Conservation (phyloP, 257 asterid species). For the Capsicum rhomboideum region DNA sequence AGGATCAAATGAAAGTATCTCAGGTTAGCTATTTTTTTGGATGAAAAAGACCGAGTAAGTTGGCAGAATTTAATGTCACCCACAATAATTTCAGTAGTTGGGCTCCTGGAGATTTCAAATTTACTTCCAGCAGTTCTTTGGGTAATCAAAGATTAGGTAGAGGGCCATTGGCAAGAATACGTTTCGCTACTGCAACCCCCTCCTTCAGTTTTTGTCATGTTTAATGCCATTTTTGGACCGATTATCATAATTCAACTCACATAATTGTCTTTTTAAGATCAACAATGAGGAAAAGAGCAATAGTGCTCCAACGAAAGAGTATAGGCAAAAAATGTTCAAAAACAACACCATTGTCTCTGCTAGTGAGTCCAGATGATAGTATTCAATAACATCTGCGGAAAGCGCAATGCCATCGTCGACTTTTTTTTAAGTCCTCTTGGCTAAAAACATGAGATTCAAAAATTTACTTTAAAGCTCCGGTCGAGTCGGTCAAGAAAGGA, state of each 20-base stretch:
- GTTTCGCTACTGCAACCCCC: constrained; percentile 27
- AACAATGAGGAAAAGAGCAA: neutral
- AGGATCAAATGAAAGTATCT: too few relatives aligned
- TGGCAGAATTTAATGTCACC: too few relatives aligned
- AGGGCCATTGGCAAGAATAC: constrained; percentile 22
- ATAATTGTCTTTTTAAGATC: constrained; percentile 15
- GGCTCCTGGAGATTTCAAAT: constrained; percentile 32
- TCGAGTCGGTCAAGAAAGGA: neutral
- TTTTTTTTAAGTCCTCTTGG: constrained; percentile 25
- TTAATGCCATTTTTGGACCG: constrained; percentile 32
- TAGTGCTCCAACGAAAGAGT: neutral
- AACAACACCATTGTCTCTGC: neutral
- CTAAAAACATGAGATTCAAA: constrained; percentile 38
- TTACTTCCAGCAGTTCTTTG: constrained; percentile 18
- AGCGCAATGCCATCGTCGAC: constrained; percentile 35
- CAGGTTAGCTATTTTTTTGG: too few relatives aligned
- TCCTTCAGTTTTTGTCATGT: constrained; percentile 29
- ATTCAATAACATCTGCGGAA: constrained; percentile 3
- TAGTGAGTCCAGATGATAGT: neutral
- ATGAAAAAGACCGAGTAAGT: too few relatives aligned
- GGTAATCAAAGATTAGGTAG: constrained; percentile 59
- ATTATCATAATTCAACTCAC: constrained; percentile 19
- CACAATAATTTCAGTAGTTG: constrained; percentile 44
- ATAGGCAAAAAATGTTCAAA: neutral
- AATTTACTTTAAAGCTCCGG: constrained; percentile 16